A percentile compares a stretch with the other conserved stretches of the same genome.
These are phyloP conservation scores for Lasiosphaeriaceae sp. DNA, from an alignment of 495 filamentous ascomycete species.

Conservation along the genomic window DNA sequence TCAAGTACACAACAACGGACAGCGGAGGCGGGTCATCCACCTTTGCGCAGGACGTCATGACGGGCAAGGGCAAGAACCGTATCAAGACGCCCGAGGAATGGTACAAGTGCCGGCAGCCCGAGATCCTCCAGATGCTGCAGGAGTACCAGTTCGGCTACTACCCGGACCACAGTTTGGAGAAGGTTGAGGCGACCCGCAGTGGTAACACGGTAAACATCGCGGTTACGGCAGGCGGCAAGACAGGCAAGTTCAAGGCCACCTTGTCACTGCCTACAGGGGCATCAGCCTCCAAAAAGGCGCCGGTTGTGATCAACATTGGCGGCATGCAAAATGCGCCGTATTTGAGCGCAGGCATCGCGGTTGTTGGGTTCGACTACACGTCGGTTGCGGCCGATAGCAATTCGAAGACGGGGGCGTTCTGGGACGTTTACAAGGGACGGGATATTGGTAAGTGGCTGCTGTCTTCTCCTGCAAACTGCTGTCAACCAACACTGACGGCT, in stretches of 20 bases:
- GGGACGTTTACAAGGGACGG: conserved; percentile 47
- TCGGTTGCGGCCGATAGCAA: conserved; percentile 49
- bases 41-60: conserved; percentile 36
- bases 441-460: conserved; percentile 41
- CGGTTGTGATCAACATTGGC: conserved; percentile 53
- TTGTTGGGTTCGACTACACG: conserved; percentile 50
- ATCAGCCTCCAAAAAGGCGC: conserved; percentile 31
- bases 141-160: conserved; percentile 56
- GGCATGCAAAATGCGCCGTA: conserved; percentile 52
- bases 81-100: conserved; percentile 45
- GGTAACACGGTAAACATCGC: conserved; percentile 45
- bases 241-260: conserved; percentile 41
- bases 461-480: neutral
- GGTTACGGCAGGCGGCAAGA: conserved; percentile 45
- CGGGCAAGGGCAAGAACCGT: conserved; percentile 37
- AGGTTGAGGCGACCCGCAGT: conserved; percentile 46
- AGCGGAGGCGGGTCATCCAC: conserved; percentile 27
- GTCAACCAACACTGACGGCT: neutral
- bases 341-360: conserved; percentile 45
- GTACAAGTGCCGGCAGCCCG: conserved; percentile 50
- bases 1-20: conserved; percentile 40
- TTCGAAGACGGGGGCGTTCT: conserved; percentile 48
- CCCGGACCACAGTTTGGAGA: conserved; percentile 48
- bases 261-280: conserved; percentile 41
- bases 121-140: conserved; percentile 49